phyloP scores from a whole-genome alignment of 192 early-diverging fungal species.

The Allomyces javanicus region DNA sequence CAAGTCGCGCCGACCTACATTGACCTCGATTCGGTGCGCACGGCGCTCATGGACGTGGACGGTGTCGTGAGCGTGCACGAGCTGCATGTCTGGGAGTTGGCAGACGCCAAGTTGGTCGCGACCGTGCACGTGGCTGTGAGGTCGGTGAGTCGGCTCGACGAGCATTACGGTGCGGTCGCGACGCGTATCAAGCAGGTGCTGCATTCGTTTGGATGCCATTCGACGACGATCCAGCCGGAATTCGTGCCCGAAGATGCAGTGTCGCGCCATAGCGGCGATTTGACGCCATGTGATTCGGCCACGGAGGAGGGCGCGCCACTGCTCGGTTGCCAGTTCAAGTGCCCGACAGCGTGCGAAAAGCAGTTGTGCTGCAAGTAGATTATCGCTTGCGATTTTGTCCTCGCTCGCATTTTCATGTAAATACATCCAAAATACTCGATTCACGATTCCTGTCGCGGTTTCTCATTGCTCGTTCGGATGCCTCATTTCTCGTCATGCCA shows the following conservation, averaged over 20 bases:
- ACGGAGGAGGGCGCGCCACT: too few relatives aligned
- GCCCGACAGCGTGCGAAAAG: too few relatives aligned
- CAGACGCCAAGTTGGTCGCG: slow-evolving; percentile 58
- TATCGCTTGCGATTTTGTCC: too few relatives aligned
- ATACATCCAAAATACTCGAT: too few relatives aligned
- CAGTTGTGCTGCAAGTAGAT: too few relatives aligned
- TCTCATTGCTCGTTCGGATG: too few relatives aligned
- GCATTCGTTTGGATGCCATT: slow-evolving; percentile 64
- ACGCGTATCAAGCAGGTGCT: slow-evolving; percentile 50
- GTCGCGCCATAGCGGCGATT: too few relatives aligned
- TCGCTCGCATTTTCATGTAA: too few relatives aligned
- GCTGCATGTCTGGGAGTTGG: slow-evolving; percentile 84
- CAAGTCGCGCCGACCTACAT: slow-evolving; percentile 60
- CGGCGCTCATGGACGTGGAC: slow-evolving; percentile 31
- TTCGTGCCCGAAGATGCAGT: slow-evolving; percentile 15
- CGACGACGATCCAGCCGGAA: slow-evolving; percentile 81
- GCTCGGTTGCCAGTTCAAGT: too few relatives aligned
- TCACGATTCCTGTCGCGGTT: too few relatives aligned
- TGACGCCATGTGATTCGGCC: too few relatives aligned
- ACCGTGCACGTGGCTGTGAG: slow-evolving; percentile 48
- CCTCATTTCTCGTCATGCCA: too few relatives aligned
- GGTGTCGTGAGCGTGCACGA: slow-evolving; percentile 66
- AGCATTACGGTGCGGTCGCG: slow-evolving; percentile 48
- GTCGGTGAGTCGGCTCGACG: slow-evolving; percentile 11
- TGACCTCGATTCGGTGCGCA: slow-evolving; percentile 38